Evolutionary conservation across 257 asterid genomes (phyloP).

Genomic region (Schizonepeta tenuifolia): DNA sequence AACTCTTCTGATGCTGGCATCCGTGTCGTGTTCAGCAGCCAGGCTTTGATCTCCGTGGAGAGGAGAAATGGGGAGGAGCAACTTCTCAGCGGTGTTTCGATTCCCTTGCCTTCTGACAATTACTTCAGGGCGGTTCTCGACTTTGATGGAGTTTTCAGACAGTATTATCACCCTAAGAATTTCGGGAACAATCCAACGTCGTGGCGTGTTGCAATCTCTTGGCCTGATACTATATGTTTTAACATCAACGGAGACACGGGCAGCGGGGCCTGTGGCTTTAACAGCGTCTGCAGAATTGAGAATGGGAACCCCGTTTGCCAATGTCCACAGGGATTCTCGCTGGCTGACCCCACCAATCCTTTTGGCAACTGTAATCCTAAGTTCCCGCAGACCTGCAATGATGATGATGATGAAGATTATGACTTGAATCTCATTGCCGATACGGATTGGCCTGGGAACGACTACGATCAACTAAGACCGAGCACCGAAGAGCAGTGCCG

Average conservation of each 20-base stretch:
- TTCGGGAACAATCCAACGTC: slow-evolving; percentile 10
- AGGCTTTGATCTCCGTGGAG: too few relatives aligned
- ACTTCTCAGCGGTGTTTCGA: background rate
- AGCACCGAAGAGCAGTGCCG: slow-evolving; percentile 38
- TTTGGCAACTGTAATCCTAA: slow-evolving; percentile 50
- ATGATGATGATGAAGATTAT: slow-evolving; percentile 22
- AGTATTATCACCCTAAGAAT: slow-evolving; percentile 46
- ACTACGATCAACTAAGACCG: slow-evolving; percentile 36
- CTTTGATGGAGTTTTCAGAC: slow-evolving; percentile 57
- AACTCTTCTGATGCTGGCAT: slow-evolving; percentile 43
- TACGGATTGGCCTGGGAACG: slow-evolving; percentile 50
- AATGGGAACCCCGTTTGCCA: slow-evolving; percentile 47
- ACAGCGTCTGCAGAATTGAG: too few relatives aligned
- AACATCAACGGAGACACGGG: slow-evolving; percentile 25
- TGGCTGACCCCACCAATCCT: slow-evolving; percentile 44
- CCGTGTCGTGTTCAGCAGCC: too few relatives aligned
- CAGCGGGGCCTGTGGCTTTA: slow-evolving; percentile 77
- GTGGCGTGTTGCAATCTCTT: slow-evolving; percentile 39
- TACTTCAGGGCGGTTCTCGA: slow-evolving; percentile 49
- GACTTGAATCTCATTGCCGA: slow-evolving; percentile 34
- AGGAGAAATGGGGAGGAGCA: slow-evolving; percentile 33
- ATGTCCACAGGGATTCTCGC: slow-evolving; percentile 49
- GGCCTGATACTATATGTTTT: slow-evolving; percentile 47
- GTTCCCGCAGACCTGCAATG: slow-evolving; percentile 42
- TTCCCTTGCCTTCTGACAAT: slow-evolving; percentile 32